Evolutionary conservation across 345 rosid species (phyloP).

Genomic region (Heritiera littoralis): DNA sequence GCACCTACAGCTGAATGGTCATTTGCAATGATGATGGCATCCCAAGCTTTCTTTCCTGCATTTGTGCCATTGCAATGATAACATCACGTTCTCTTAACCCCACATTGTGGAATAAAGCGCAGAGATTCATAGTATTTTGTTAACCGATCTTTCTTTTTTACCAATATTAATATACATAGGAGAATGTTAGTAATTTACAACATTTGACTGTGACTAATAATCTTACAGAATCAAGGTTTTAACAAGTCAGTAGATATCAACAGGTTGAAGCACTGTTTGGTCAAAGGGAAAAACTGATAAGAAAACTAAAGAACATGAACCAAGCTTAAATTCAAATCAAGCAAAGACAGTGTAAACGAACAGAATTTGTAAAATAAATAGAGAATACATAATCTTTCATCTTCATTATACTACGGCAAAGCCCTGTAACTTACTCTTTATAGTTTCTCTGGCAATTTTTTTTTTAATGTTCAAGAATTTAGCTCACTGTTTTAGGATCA

Average conservation of each 20-base stretch:
- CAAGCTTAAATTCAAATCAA: conserved; percentile 1
- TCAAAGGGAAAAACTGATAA: not conserved
- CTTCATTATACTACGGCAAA: not conserved
- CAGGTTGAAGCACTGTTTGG: not conserved
- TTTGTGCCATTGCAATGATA: not conserved
- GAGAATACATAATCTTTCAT: not conserved
- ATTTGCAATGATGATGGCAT: not conserved
- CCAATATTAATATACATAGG: not conserved
- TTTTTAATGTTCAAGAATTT: conserved; percentile 13
- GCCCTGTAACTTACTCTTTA: not conserved
- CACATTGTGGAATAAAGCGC: not conserved
- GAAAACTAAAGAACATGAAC: not conserved
- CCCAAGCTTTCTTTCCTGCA: not conserved
- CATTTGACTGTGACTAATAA: not conserved
- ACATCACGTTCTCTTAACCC: conserved; percentile 10
- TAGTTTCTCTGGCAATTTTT: too few relatives aligned
- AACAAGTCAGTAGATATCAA: not conserved
- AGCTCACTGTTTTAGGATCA: conserved; percentile 30
- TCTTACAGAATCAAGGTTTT: not conserved
- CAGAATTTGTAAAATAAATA: not conserved
- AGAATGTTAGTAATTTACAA: not conserved
- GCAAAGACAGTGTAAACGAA: not conserved
- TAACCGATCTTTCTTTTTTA: not conserved
- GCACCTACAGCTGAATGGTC: not conserved
- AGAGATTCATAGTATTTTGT: not conserved